Conservation (phyloP, 768 basidiomycete genomes). For the Rhizopogon salebrosus region DNA sequence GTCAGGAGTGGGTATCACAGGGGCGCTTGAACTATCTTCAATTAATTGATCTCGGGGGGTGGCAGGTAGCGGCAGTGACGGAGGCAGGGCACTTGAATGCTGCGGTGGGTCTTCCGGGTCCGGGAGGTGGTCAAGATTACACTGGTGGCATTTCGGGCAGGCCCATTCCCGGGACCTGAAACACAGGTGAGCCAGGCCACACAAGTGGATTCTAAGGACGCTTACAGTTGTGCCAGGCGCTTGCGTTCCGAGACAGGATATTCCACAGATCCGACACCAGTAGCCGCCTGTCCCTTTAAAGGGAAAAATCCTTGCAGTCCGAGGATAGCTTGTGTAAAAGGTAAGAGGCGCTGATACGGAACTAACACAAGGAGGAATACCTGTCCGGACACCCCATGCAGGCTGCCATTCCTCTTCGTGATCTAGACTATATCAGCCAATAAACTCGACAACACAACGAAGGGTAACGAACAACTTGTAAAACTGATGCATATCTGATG, state of each 20-base stretch:
- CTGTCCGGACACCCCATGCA: constrained; percentile 96
- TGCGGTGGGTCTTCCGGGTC: constrained; percentile 39
- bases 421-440: constrained; percentile 42
- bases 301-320: constrained; percentile 89
- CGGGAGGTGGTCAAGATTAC: constrained; percentile 67
- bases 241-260: constrained; percentile 70
- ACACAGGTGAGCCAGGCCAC: constrained; percentile 7
- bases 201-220: constrained; percentile 12
- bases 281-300: constrained; percentile 79
- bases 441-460: constrained; percentile 10
- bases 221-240: constrained; percentile 72
- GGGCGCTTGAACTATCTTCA: constrained; percentile 8
- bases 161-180: constrained; percentile 75
- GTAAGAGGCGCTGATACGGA: constrained; percentile 10
- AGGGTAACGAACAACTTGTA: constrained; percentile 64
- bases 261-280: constrained; percentile 85
- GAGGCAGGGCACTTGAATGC: constrained; percentile 1
- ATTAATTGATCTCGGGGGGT: constrained; percentile 16
- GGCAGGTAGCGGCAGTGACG: constrained; percentile 4
- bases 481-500: constrained; percentile 87
- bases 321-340: constrained; percentile 59
- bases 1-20: constrained; percentile 11
- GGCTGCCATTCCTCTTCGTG: constrained; percentile 98
- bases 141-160: constrained; percentile 66
- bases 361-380: constrained; percentile 32